Percentiles rank a stretch among this genome's conserved stretches.
phyloP scores from a whole-genome alignment of 2,329 filamentous ascomycete genomes.

The Parastagonospora nodorum region DNA sequence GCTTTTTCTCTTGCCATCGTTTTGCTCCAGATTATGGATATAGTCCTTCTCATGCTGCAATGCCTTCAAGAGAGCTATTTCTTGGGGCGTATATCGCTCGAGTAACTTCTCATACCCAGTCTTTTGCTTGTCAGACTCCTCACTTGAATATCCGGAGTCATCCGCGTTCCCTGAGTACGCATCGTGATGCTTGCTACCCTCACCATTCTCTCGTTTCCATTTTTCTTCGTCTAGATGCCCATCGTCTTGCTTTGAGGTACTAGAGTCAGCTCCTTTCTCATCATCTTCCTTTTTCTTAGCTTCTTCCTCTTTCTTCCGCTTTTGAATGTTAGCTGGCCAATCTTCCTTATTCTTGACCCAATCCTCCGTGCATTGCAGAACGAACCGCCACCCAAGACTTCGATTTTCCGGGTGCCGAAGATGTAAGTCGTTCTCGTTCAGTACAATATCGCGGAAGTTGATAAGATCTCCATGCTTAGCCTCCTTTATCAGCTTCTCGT shows the following conservation, averaged over 20 bases:
- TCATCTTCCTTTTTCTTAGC: slow-evolving; percentile 23
- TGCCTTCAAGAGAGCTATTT: slow-evolving; percentile 46
- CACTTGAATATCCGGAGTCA: slow-evolving; percentile 22
- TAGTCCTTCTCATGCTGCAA: slow-evolving; percentile 54
- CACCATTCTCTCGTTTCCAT: slow-evolving; percentile 26
- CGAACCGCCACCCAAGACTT: slow-evolving; percentile 56
- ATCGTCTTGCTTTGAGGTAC: slow-evolving; percentile 1
- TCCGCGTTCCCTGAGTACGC: slow-evolving; percentile 36
- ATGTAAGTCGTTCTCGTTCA: slow-evolving; percentile 48
- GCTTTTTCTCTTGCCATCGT: slow-evolving; percentile 50
- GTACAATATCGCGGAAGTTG: slow-evolving; percentile 46
- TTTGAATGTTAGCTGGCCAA: slow-evolving; percentile 56
- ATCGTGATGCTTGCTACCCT: slow-evolving; percentile 45
- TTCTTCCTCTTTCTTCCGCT: slow-evolving; percentile 38
- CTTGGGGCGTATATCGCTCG: slow-evolving; percentile 48
- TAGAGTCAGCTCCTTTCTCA: slow-evolving; percentile 34
- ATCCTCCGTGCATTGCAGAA: slow-evolving; percentile 55
- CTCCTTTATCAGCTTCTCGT: slow-evolving; percentile 28
- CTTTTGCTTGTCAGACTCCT: slow-evolving; percentile 20
- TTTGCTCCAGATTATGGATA: slow-evolving; percentile 47
- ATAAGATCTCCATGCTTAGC: slow-evolving; percentile 40
- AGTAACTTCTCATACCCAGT: slow-evolving; percentile 37
- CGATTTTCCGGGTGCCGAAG: slow-evolving; percentile 51
- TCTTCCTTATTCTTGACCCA: slow-evolving; percentile 55
- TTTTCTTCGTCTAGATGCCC: slow-evolving; percentile 35